These are phyloP conservation scores for Ceratobasidium theobromae DNA, from an alignment of 1,284 basidiomycete genomes.

Conservation along the genomic window DNA sequence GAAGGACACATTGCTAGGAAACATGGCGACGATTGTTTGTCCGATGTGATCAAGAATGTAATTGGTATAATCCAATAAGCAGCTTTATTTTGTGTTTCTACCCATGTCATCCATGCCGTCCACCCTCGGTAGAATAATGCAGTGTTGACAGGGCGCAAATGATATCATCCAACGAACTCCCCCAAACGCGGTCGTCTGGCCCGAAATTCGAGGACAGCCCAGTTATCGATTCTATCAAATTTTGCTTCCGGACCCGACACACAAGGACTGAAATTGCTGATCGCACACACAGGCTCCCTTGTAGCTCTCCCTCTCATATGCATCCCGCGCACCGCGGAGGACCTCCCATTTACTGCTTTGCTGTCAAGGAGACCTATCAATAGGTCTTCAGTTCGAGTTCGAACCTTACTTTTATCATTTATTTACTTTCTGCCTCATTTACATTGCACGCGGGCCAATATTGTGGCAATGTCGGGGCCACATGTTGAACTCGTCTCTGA, in stretches of 20 bases:
- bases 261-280: background rate
- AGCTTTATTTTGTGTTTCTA: too few relatives aligned
- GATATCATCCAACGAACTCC: constrained; percentile 23
- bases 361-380: constrained; percentile 31
- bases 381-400: background rate
- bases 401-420: background rate
- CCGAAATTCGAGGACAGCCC: background rate
- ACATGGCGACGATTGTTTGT: background rate
- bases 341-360: constrained; percentile 19
- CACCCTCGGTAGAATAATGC: too few relatives aligned
- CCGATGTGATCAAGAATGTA: too few relatives aligned
- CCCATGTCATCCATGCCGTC: too few relatives aligned
- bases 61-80: too few relatives aligned
- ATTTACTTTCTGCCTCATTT: background rate
- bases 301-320: constrained; percentile 53
- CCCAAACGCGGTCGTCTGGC: constrained; percentile 18
- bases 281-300: constrained; percentile 13
- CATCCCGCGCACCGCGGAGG: constrained; percentile 48
- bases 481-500: constrained; percentile 24
- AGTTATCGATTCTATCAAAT: constrained; percentile 22
- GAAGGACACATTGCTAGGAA: background rate
- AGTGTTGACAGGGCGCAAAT: too few relatives aligned
- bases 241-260: constrained; percentile 26
- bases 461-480: constrained; percentile 10
- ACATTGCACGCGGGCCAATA: background rate